Conservation (phyloP, 108 stramenopile species). For the Fistulifera pelliculosa region DNA sequence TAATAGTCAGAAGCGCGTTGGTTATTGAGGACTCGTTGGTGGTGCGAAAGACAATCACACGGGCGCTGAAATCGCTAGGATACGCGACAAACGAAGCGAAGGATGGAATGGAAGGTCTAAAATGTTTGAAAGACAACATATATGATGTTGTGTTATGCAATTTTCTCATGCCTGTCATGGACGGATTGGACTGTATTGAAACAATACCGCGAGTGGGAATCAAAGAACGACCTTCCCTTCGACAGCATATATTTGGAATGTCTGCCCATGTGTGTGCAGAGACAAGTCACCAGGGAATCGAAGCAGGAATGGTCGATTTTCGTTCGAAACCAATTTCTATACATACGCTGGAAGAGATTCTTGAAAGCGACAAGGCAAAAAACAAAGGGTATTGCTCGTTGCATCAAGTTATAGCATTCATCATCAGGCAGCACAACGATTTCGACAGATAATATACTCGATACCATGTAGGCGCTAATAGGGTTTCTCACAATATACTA, state of each 20-base stretch:
- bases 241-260: slow-evolving; percentile 42
- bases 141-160: slow-evolving; percentile 65
- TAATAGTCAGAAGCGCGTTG: slow-evolving; percentile 15
- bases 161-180: slow-evolving; percentile 77
- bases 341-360: slow-evolving; percentile 28
- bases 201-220: slow-evolving; percentile 59
- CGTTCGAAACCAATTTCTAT: slow-evolving; percentile 40
- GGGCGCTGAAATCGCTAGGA: slow-evolving; percentile 40
- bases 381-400: no score
- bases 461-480: no score
- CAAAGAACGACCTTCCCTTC: slow-evolving; percentile 26
- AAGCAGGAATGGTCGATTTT: slow-evolving; percentile 49
- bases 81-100: slow-evolving; percentile 51
- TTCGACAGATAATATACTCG: no score
- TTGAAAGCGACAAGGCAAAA: slow-evolving; percentile 1
- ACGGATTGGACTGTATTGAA: slow-evolving; percentile 63
- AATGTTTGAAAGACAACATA: slow-evolving; percentile 24
- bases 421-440: no score
- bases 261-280: slow-evolving; percentile 45
- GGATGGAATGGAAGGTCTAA: slow-evolving; percentile 63
- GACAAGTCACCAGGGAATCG: slow-evolving; percentile 33
- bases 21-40: slow-evolving; percentile 57
- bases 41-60: slow-evolving; percentile 42
- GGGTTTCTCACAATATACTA: no score
- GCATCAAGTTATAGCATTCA: no score